These are phyloP conservation scores for Podospora didyma DNA, from an alignment of 495 filamentous ascomycete genomes.

Conservation along the genomic window DNA sequence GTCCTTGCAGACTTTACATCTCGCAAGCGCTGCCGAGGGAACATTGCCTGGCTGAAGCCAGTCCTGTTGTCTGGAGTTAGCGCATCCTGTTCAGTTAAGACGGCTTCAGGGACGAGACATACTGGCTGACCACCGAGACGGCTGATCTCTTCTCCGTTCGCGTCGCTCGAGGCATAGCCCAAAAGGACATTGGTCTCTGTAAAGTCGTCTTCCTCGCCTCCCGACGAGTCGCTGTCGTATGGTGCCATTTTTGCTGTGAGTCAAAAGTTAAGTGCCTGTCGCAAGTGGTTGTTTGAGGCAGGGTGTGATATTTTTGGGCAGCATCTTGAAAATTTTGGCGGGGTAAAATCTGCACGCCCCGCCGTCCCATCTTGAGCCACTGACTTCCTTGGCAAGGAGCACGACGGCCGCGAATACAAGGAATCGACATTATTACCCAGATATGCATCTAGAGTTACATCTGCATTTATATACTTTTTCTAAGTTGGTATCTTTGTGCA, in stretches of 20 bases:
- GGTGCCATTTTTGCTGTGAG: conserved; percentile 79
- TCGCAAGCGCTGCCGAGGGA: conserved; percentile 74
- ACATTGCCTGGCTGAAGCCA: conserved; percentile 69
- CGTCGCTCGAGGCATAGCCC: conserved; percentile 80
- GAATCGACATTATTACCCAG: not conserved
- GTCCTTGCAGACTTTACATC: conserved; percentile 84
- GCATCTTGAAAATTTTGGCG: conserved; percentile 32
- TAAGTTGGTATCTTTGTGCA: conserved; percentile 28
- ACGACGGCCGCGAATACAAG: no score
- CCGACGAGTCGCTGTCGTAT: conserved; percentile 83
- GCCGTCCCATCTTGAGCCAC: conserved; percentile 5
- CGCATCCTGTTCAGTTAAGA: not conserved
- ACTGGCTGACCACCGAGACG: conserved; percentile 87
- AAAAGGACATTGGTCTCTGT: conserved; percentile 87
- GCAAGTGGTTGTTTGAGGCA: not conserved
- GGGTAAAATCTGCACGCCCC: conserved; percentile 29
- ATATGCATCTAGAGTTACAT: conserved; percentile 7
- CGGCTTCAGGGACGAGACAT: conserved; percentile 29
- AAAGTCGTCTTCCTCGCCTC: conserved; percentile 63
- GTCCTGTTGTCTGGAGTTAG: conserved; percentile 46
- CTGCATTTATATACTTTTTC: conserved; percentile 15
- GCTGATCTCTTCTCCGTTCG: conserved; percentile 80
- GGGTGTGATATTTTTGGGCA: conserved; percentile 16
- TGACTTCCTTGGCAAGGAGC: not conserved
- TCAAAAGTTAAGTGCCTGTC: not conserved